Evolutionary conservation across 2,329 filamentous ascomycete species (phyloP), one percentile per base, ranked within the genome.

Genomic region (Ceratocystis albifundus): DNA sequence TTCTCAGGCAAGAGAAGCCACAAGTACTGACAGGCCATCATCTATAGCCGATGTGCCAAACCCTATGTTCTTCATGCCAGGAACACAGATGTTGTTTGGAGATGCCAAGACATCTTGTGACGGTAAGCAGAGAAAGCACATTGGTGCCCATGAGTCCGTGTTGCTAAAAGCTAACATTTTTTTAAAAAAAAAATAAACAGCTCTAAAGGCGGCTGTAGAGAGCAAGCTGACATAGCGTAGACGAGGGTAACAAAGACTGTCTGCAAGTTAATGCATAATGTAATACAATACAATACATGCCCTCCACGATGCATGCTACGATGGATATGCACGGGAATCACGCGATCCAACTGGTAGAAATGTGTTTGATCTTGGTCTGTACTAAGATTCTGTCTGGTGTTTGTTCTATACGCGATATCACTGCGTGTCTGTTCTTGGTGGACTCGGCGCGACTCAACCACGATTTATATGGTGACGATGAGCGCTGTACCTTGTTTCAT

Each of bases 61-160:
- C 73, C 90, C 91, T 0, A 92, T 96, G 89, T 94, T 95, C 76
- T 94, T 87, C 76, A 93, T 92, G 88, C 87, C 88, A 2, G 88
- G 88, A 64, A 91, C 90, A 1, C 89, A 88, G 77, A 96, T 96
- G 91, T 75, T 96, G 67, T 96, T 96, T 76, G 90, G 91, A 30
- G 91, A 96, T 77, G 91, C 91, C 22, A 93, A 90, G 77, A 82
- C 84, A 68, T 88, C 87, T 68, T 93, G 89, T 73, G 89, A 94
- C 78, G 88, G 86, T 88, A 72, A 74, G 83, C 75, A 10, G 25
- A 17, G 1, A 41, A 41, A 41, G n/a, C 36, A 10, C 17, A 12
- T 30, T 12, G 48, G 20, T 15, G 32, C 22, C 12, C 8, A 6
- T 53, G 12, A 30, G 15, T 45, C 36, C 4, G 28, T 12, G 30